Evolutionary conservation across 129 eudicot species (phyloP).

Genomic region (Escallonia herrerae): DNA sequence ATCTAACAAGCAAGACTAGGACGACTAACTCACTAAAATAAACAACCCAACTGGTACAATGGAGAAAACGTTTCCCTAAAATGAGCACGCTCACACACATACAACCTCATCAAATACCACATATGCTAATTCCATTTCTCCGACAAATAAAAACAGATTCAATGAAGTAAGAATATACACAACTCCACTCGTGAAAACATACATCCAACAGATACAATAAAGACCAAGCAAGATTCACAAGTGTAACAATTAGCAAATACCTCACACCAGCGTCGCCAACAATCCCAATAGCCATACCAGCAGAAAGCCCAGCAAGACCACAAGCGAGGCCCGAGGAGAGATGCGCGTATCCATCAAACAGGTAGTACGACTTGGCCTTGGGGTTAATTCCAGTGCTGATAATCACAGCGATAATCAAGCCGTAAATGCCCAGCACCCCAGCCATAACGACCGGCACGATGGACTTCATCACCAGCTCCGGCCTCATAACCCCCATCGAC

Average conservation of each 20-base stretch:
- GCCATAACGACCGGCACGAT: constrained; percentile 70
- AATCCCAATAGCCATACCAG: not conserved
- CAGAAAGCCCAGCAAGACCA: constrained; percentile 15
- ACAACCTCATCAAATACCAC: too few relatives aligned
- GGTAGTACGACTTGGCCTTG: constrained; percentile 37
- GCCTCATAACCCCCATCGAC: constrained; percentile 70
- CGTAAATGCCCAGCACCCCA: constrained; percentile 65
- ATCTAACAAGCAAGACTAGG: too few relatives aligned
- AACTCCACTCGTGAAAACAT: too few relatives aligned
- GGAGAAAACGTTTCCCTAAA: too few relatives aligned
- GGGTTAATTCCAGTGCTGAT: constrained; percentile 65
- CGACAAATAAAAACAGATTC: too few relatives aligned
- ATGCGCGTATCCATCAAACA: constrained; percentile 58
- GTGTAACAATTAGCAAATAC: not conserved
- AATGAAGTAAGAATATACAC: too few relatives aligned
- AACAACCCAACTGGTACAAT: too few relatives aligned
- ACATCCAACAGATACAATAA: too few relatives aligned
- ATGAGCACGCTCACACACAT: too few relatives aligned
- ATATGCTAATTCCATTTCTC: too few relatives aligned
- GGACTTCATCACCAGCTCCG: constrained; percentile 64
- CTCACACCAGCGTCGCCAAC: constrained; percentile 1
- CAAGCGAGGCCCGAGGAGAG: constrained; percentile 60
- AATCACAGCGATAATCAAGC: constrained; percentile 63
- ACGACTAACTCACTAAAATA: too few relatives aligned
- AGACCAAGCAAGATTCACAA: too few relatives aligned